Base-by-base conservation (phyloP, 2,329 filamentous ascomycete species). In the Stagonosporopsis chrysanthemi region DNA sequence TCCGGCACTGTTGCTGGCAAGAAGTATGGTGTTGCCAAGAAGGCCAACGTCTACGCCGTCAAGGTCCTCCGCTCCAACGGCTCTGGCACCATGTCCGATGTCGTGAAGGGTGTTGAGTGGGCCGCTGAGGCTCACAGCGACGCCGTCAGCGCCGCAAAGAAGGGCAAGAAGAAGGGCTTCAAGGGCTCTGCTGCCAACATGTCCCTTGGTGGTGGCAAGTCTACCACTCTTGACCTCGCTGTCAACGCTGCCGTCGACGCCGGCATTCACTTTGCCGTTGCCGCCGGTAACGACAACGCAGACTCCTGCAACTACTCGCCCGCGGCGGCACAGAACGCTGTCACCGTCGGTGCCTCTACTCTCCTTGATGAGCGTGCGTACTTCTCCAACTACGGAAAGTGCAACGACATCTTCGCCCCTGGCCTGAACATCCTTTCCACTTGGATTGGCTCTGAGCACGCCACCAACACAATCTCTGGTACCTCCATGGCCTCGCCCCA, bases 361-460 rank as follows among this genome's bases (percentile, higher is more conserved):
- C 87, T 99, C 59, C 87, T 90, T 73, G 95, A 99, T 77, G 91
- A 92, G 84, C 94, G 95, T 81, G 95, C 95, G 66, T 99, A 98
- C 87, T 99, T 99, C 88, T 99, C 96, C 87, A 99, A 99, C 90
- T 98, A 89, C 80, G 95, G 95, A 79, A 95, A 94, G 86, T 99
- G 95, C 87, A 97, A 94, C 78, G 95, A 99, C 81, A 97, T 99
- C 85, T 99, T 99, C 74, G 95, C 93, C 63, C 95, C 95, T 60
- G 95, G 95, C 75, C 86, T 97, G 73, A 97, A 92, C 88, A 97
- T 99, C 73, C 87, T 91, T 72, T 99, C 95, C 66, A 98, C 95
- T 78, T 99, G 95, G 95, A 97, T 96, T 72, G 95, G 96, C 77
- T 94, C 90, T 87, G 90, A 95, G 80, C 89, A 94, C 74, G 94